These are phyloP conservation scores for Quercus engelmannii DNA, from an alignment of 306 rosid species.

Conservation along the genomic window DNA sequence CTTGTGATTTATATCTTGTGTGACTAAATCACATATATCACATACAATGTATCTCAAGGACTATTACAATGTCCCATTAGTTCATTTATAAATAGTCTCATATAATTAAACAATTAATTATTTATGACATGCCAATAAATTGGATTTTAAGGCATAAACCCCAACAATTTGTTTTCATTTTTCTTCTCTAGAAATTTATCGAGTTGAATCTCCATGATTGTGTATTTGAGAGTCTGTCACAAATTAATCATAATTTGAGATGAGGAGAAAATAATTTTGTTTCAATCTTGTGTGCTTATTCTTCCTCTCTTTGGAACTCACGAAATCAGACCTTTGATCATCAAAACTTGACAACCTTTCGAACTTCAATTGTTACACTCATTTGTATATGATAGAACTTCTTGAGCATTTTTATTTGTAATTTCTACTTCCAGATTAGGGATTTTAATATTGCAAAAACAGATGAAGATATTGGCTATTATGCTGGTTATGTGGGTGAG, in stretches of 20 bases:
- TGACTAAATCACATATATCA: no score
- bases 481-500: constrained; percentile 87
- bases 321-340: neutral
- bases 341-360: neutral
- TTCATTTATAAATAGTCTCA: no score
- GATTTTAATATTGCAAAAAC: constrained; percentile 74
- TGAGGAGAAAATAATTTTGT: no score
- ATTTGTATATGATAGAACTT: neutral
- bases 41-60: no score
- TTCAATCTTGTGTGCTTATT: no score
- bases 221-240: neutral
- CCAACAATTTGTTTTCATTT: neutral
- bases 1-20: no score
- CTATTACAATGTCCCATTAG: no score
- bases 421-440: constrained; percentile 45
- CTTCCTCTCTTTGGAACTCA: neutral
- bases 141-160: no score
- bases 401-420: neutral
- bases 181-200: neutral
- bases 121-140: no score
- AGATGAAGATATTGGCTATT: constrained; percentile 72
- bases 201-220: neutral
- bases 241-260: no score
- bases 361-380: neutral
- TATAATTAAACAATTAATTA: no score